Conservation (phyloP, 768 basidiomycete genomes). For the Paxillus ammoniavirescens region DNA sequence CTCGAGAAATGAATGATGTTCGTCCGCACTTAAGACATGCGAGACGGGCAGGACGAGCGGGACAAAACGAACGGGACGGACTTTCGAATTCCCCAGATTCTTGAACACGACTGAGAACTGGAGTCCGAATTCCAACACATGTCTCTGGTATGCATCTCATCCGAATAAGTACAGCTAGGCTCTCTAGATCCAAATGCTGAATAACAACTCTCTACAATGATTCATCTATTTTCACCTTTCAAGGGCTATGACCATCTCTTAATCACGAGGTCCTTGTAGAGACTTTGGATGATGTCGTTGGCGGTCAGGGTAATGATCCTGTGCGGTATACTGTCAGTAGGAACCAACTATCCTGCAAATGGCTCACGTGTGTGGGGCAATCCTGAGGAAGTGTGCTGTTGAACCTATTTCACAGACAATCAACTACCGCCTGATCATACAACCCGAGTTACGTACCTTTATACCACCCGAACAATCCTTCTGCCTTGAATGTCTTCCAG, state of each 20-base stretch:
- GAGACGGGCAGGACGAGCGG: too few species aligned
- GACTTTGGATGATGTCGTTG: slow-evolving; percentile 72
- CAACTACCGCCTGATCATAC: background rate
- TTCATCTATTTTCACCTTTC: background rate
- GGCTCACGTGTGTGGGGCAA: slow-evolving; percentile 86
- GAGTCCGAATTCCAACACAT: too few species aligned
- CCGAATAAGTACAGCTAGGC: too few species aligned
- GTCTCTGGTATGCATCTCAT: too few species aligned
- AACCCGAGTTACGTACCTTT: slow-evolving; percentile 57
- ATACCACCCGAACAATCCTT: slow-evolving; percentile 94
- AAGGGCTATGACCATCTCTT: slow-evolving; percentile 11
- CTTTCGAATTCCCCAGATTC: too few species aligned
- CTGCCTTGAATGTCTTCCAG: slow-evolving; percentile 90
- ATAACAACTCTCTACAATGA: background rate
- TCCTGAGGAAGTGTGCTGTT: slow-evolving; percentile 89
- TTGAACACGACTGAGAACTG: too few species aligned
- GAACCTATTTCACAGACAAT: slow-evolving; percentile 53
- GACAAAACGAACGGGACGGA: too few species aligned
- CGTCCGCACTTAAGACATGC: too few species aligned
- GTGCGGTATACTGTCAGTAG: slow-evolving; percentile 4
- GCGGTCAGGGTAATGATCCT: slow-evolving; percentile 90
- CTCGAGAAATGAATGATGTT: too few species aligned
- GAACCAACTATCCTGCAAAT: background rate
- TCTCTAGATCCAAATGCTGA: background rate
- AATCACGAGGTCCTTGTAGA: slow-evolving; percentile 52